Evolutionary conservation across 495 filamentous ascomycete genomes (phyloP).

Genomic region (Aspergillus bertholletiae): DNA sequence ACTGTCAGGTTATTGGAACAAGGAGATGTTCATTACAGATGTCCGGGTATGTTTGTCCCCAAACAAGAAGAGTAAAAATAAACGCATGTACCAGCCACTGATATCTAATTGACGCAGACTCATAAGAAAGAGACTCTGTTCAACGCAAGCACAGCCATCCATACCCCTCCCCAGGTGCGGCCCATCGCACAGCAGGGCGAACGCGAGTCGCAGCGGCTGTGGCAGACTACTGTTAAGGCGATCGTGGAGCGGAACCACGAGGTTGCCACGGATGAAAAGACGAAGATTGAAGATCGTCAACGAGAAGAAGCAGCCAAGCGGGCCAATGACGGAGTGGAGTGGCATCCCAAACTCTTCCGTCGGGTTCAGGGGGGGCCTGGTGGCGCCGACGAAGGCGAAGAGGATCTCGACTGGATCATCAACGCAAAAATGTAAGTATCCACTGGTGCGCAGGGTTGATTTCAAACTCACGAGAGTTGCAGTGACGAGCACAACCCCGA

Average conservation of each 20-base stretch:
- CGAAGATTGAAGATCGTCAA: conserved; percentile 87
- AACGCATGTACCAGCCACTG: conserved; percentile 4
- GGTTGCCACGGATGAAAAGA: conserved; percentile 90
- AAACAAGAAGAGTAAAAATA: no score
- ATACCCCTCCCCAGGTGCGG: conserved; percentile 69
- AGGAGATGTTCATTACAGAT: conserved; percentile 88
- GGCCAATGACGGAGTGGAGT: conserved; percentile 77
- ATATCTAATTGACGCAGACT: conserved; percentile 51
- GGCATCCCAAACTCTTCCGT: conserved; percentile 85
- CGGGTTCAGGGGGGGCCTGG: conserved; percentile 66
- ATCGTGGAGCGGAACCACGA: conserved; percentile 83
- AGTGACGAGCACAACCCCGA: conserved; percentile 69
- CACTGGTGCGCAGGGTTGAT: background rate
- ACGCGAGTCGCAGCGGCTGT: conserved; percentile 84
- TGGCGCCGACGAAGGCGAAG: conserved; percentile 76
- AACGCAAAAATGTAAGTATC: conserved; percentile 74
- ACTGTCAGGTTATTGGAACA: conserved; percentile 88
- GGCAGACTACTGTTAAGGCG: conserved; percentile 74
- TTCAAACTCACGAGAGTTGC: conserved; percentile 11
- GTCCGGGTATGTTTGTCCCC: conserved; percentile 63
- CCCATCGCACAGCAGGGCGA: conserved; percentile 85
- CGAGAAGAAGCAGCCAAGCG: conserved; percentile 83
- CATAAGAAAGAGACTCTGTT: conserved; percentile 87
- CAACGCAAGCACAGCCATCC: conserved; percentile 72
- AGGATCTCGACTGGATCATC: conserved; percentile 91